phyloP scores from a whole-genome alignment of 441 rosid genomes.

The Macaranga tanarius region DNA sequence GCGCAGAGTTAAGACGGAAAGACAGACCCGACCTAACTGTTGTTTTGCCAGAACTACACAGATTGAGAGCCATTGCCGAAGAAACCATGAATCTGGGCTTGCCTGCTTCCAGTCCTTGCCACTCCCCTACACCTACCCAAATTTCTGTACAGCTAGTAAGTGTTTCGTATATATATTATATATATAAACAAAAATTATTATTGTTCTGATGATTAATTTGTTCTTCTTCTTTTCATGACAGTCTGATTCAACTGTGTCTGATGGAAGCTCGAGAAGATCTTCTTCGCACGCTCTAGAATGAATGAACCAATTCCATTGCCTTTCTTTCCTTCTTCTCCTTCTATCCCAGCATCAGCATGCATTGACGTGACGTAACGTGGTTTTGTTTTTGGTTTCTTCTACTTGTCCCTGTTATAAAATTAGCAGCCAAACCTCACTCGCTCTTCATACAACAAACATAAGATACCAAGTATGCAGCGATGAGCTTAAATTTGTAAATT shows the following conservation, averaged over 20 bases:
- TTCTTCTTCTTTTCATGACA: neutral
- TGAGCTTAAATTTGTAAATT: no score
- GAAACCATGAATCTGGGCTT: constrained; percentile 34
- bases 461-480: no score
- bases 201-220: neutral
- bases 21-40: constrained; percentile 85
- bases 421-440: neutral
- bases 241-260: constrained; percentile 4
- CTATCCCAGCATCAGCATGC: no score
- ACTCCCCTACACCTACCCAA: constrained; percentile 36
- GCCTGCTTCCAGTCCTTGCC: constrained; percentile 29
- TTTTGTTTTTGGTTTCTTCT: neutral
- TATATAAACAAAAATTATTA: no score
- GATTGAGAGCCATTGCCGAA: constrained; percentile 67
- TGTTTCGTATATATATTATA: no score
- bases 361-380: no score
- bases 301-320: neutral
- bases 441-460: no score
- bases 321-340: neutral
- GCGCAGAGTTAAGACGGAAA: constrained; percentile 79
- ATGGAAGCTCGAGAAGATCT: neutral
- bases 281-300: neutral
- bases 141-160: constrained; percentile 41
- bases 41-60: constrained; percentile 71
- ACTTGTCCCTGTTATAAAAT: neutral